Conservation (phyloP, 2,329 filamentous ascomycete species). For the Xylariaceae sp. region DNA sequence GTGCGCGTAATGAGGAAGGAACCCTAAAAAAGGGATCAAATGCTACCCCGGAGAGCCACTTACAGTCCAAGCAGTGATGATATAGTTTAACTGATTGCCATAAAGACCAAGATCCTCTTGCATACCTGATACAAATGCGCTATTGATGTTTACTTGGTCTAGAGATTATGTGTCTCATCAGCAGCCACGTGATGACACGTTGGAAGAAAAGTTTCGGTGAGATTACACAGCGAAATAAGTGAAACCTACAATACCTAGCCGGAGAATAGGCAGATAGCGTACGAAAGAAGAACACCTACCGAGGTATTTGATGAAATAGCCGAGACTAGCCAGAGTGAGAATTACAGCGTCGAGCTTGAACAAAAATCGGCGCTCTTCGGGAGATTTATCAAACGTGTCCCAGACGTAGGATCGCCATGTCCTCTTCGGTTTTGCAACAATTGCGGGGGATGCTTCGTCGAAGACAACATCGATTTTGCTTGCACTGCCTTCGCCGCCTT, state of each 20-base stretch:
- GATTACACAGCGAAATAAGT: too few relatives aligned
- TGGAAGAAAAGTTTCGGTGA: too few relatives aligned
- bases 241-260: too few relatives aligned
- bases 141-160: conserved; percentile 36
- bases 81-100: conserved; percentile 38
- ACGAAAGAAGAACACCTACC: not conserved
- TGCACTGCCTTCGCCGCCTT: not conserved
- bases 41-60: too few relatives aligned
- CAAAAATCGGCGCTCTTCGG: conserved; percentile 38
- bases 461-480: conserved; percentile 3
- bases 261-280: too few relatives aligned
- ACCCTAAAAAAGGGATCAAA: too few relatives aligned
- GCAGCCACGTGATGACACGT: too few relatives aligned
- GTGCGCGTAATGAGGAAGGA: too few relatives aligned
- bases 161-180: too few relatives aligned
- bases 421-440: conserved; percentile 27
- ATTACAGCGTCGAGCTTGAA: conserved; percentile 42
- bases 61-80: conserved; percentile 28
- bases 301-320: conserved; percentile 41
- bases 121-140: conserved; percentile 45
- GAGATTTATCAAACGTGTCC: conserved; percentile 44
- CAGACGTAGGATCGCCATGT: conserved; percentile 48
- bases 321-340: conserved; percentile 37
- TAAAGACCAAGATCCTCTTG: conserved; percentile 38
- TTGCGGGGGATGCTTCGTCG: conserved; percentile 13